These are phyloP conservation scores for Orbilia quercus DNA, from an alignment of 2,329 filamentous ascomycete species.

Conservation along the genomic window DNA sequence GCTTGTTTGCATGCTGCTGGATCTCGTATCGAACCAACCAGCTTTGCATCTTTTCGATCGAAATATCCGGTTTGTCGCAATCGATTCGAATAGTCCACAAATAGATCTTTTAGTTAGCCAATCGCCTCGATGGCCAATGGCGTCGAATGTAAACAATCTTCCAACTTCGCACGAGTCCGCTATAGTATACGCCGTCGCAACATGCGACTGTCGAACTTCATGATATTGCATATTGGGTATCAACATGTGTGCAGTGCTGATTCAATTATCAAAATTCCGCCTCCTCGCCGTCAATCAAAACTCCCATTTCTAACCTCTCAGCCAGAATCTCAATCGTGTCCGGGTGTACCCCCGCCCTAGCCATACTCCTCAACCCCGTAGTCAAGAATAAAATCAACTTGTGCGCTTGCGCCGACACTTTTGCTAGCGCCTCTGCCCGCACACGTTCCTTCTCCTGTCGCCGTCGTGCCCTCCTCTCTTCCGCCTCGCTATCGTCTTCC, in stretches of 20 bases:
- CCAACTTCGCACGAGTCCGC: too few species aligned
- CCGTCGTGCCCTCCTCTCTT: conserved; percentile 6
- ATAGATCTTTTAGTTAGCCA: not conserved
- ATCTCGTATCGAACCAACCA: conserved; percentile 1
- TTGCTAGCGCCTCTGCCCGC: conserved; percentile 13
- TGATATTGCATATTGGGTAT: too few species aligned
- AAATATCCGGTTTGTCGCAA: not conserved
- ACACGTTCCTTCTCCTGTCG: conserved; percentile 19
- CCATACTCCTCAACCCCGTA: conserved; percentile 52
- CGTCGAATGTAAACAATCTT: not conserved
- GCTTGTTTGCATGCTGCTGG: not conserved
- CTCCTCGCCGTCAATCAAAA: conserved; percentile 23
- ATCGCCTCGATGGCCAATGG: not conserved
- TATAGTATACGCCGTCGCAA: too few species aligned
- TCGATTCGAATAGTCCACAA: not conserved
- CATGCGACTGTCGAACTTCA: too few species aligned
- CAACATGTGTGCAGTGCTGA: too few species aligned
- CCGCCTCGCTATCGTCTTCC: conserved; percentile 6
- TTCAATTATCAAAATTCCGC: conserved; percentile 1
- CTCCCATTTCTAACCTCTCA: conserved; percentile 53
- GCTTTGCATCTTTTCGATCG: not conserved
- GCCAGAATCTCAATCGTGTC: conserved; percentile 52
- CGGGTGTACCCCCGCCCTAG: conserved; percentile 44
- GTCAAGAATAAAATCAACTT: conserved; percentile 51
- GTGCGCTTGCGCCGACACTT: conserved; percentile 36